Conservation (phyloP, 176 grass and related monocot species). For the Phoenix roebelenii region DNA sequence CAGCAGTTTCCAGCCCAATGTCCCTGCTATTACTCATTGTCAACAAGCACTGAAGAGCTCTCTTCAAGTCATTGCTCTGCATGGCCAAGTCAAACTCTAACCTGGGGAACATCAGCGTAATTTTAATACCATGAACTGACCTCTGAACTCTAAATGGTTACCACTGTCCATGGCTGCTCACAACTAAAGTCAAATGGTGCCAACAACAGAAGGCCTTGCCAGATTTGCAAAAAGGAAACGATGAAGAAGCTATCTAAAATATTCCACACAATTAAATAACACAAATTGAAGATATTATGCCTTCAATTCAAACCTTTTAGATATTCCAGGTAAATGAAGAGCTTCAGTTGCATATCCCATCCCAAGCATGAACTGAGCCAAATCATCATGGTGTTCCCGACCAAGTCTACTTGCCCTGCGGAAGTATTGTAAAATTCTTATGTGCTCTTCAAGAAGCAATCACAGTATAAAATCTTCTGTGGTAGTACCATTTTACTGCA, state of each 20-base stretch:
- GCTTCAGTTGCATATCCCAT: conserved; percentile 99
- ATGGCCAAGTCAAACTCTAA: conserved; percentile 98
- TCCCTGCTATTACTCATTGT: conserved; percentile 98
- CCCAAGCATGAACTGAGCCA: conserved; percentile 98
- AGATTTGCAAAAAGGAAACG: no score
- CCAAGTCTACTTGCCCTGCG: conserved; percentile 92
- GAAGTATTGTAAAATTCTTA: conserved; percentile 12
- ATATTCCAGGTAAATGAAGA: conserved; percentile 99
- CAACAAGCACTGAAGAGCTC: conserved; percentile 90
- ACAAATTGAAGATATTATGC: conserved; percentile 9
- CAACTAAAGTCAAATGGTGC: no score
- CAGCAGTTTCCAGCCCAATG: conserved; percentile 67
- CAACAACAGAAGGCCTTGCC: no score
- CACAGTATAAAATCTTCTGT: conserved; percentile 13
- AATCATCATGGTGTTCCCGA: conserved; percentile 95
- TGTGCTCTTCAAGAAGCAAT: conserved; percentile 6
- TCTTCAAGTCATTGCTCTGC: conserved; percentile 96
- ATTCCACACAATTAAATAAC: no score
- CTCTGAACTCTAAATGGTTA: no score
- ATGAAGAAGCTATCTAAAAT: no score
- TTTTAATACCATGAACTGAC: conserved; percentile 11
- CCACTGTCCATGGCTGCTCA: no score
- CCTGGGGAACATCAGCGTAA: conserved; percentile 35
- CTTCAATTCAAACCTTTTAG: conserved; percentile 51
- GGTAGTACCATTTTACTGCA: conserved; percentile 88